Percentiles rank a stretch among this genome's conserved stretches.
Conservation (phyloP, 768 basidiomycete species). For the Trametes meyenii region DNA sequence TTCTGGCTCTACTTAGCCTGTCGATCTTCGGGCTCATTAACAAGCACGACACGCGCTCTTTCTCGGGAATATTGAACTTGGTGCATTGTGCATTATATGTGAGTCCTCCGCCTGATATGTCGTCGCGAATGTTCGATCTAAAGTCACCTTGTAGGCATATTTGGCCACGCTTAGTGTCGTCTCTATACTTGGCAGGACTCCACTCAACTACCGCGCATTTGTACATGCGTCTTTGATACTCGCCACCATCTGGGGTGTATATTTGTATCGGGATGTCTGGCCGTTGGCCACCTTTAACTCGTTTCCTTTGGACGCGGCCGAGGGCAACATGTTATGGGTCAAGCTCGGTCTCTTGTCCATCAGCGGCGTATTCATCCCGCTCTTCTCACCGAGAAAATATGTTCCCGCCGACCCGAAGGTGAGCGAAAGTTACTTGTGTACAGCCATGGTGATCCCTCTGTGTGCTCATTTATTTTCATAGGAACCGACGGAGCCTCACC, state of each 20-base stretch:
- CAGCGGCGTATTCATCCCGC: slow-evolving; percentile 41
- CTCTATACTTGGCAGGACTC: slow-evolving; percentile 30
- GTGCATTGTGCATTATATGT: neutral
- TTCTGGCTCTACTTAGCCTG: neutral
- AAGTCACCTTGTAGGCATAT: slow-evolving; percentile 34
- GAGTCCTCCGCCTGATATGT: neutral
- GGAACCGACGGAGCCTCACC: slow-evolving; percentile 32
- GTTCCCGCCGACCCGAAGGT: slow-evolving; percentile 43
- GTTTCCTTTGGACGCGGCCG: slow-evolving; percentile 37
- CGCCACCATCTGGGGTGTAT: slow-evolving; percentile 37
- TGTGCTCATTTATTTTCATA: neutral
- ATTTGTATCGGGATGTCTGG: slow-evolving; percentile 42
- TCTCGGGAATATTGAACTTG: neutral
- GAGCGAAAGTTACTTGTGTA: neutral
- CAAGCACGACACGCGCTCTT: neutral
- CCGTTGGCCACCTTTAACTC: slow-evolving; percentile 41
- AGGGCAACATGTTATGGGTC: slow-evolving; percentile 41
- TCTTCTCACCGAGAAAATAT: slow-evolving; percentile 43
- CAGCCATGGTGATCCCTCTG: neutral
- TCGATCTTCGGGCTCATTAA: neutral
- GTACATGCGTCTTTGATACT: slow-evolving; percentile 40
- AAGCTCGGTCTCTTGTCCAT: slow-evolving; percentile 38
- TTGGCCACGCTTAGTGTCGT: slow-evolving; percentile 37
- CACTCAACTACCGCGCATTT: slow-evolving; percentile 29
- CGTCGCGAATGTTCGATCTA: too few species aligned